Conservation (phyloP, 2,329 filamentous ascomycete species). For the Hymenoscyphus albidus region DNA sequence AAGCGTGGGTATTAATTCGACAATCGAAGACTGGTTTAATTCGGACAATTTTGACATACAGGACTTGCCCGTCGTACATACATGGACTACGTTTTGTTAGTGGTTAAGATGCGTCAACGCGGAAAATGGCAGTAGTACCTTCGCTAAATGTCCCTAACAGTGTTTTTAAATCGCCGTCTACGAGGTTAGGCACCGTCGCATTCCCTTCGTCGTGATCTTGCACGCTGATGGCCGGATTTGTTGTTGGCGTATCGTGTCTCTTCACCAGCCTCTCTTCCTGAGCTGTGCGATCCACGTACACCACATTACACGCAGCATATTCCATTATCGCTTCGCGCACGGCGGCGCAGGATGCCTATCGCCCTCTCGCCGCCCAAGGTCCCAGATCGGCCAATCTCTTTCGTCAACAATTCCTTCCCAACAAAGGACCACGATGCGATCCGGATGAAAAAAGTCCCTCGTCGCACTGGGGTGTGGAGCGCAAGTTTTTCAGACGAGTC, state of each 20-base stretch:
- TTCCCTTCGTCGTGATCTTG: conserved; percentile 17
- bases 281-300: conserved; percentile 42
- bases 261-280: conserved; percentile 37
- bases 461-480: conserved; percentile 29
- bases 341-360: conserved; percentile 25
- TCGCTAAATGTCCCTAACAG: conserved; percentile 49
- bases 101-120: conserved; percentile 6
- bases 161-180: conserved; percentile 45
- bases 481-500: conserved; percentile 27
- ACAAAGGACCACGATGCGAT: conserved; percentile 11
- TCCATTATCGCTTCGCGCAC: conserved; percentile 38
- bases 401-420: not conserved
- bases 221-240: conserved; percentile 27
- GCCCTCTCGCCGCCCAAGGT: conserved; percentile 25
- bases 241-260: conserved; percentile 32
- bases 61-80: conserved; percentile 49
- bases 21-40: conserved; percentile 43
- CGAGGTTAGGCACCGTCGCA: conserved; percentile 33
- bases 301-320: conserved; percentile 41
- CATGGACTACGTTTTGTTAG: conserved; percentile 41
- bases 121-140: conserved; percentile 37
- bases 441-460: conserved; percentile 14
- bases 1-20: conserved; percentile 49
- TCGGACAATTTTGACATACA: conserved; percentile 51
- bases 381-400: conserved; percentile 5